phyloP scores from a whole-genome alignment of 495 filamentous ascomycete species.

The Neurospora sp. region DNA sequence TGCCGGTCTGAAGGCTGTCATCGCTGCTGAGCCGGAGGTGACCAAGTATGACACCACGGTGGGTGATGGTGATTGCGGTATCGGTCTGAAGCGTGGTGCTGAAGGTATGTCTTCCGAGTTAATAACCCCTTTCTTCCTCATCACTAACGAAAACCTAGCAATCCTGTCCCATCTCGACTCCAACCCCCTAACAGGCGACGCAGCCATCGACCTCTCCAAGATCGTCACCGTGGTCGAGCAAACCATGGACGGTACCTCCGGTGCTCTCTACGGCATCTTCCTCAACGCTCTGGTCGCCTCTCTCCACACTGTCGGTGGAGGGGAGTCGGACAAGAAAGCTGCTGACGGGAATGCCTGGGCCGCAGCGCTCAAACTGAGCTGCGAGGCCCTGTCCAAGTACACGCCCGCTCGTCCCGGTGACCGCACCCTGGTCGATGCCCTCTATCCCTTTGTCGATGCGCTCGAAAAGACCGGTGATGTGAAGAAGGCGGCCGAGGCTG shows the following conservation, averaged over 20 bases:
- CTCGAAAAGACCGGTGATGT: conserved; percentile 54
- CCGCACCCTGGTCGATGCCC: conserved; percentile 81
- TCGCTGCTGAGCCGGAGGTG: conserved; percentile 70
- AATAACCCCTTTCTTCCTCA: neutral
- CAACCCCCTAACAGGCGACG: conserved; percentile 52
- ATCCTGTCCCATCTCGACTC: conserved; percentile 55
- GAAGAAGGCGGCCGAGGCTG: conserved; percentile 61
- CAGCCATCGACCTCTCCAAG: conserved; percentile 57
- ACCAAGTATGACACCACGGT: conserved; percentile 87
- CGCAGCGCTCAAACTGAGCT: conserved; percentile 58
- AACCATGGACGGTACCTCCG: conserved; percentile 92
- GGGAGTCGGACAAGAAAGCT: conserved; percentile 21
- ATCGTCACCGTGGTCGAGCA: conserved; percentile 80
- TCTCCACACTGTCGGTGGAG: conserved; percentile 37
- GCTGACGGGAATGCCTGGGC: conserved; percentile 51
- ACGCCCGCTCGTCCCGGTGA: conserved; percentile 87
- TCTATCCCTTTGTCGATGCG: conserved; percentile 74
- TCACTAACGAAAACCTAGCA: conserved; percentile 32
- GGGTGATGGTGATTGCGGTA: conserved; percentile 92
- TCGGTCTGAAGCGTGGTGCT: conserved; percentile 80
- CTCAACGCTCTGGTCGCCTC: conserved; percentile 78
- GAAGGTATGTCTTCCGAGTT: conserved; percentile 44
- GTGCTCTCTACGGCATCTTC: conserved; percentile 93
- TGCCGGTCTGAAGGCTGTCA: conserved; percentile 60
- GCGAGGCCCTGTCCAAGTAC: conserved; percentile 64